Evolutionary conservation across 108 stramenopile species (phyloP), one percentile per base, ranked within the genome.

Genomic region (Stephanodiscus minutulus): DNA sequence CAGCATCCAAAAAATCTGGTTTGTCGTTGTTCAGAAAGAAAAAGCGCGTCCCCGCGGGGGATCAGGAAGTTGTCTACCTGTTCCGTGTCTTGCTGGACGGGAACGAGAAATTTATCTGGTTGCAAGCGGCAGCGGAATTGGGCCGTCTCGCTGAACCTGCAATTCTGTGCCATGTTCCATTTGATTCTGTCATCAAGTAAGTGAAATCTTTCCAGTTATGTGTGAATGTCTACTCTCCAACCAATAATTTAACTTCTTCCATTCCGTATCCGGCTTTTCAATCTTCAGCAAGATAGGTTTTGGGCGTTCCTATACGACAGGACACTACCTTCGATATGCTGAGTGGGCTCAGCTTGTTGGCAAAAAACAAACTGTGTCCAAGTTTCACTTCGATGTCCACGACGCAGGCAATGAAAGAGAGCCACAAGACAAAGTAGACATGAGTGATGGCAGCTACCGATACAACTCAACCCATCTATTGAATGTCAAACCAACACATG

Each of bases 401-500:
- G 69, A 60, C 7, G 10, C 10, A 27, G 27, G 11, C 7, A 22
- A 24, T 35, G 28, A 31, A 27, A n/a, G 7, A 29, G 28, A 65
- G 21, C 47, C 47, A 36, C 33, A 68, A 37, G 28, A 46, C 47
- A 13, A n/a, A n/a, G n/a, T n/a, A n/a, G n/a, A 21, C 39, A 15
- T 20, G 21, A 24, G 48, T 35, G 39, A 35, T 53, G 37, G 35
- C 31, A 48, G 55, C 33, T 12, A 36, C 36, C 29, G 12, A 17
- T 67, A 67, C 29, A 49, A 74, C 46, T 52, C 59, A 18, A 67
- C 74, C 0, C 48, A 54, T 21, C 65, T 74, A 11, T 17, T 74
- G 39, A 74, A 53, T 29, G 47, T 74, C 37, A 44, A 43, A n/a
- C 90, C 90, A 56, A 44, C 48, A 11, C 87, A 88, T 72, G 83